Evolutionary conservation across 495 filamentous ascomycete genomes (phyloP), one percentile per base, ranked within the genome.

Genomic region (Stereocaulon alpinum): DNA sequence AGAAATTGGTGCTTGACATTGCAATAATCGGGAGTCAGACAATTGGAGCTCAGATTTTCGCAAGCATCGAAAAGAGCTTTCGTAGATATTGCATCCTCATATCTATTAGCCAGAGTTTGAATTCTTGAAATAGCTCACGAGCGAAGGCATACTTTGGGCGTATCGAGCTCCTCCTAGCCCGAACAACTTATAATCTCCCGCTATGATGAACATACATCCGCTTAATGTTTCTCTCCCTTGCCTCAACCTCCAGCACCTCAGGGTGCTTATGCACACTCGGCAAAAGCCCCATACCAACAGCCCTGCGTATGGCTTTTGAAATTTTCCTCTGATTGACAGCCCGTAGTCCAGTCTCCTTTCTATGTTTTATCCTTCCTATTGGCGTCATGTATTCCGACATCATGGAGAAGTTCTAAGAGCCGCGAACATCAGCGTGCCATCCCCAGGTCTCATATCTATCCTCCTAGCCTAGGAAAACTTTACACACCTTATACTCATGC

Each of bases 181-280:
- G 34, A 37, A 11, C 34, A 37, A 9, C 34, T 37, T 37, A 37
- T 37, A 9, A 37, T 37, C 34, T 37, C 12, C 4, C 34, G 12
- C 0, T 6, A 1, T 12, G 11, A n/a, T 22, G 29, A 18, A 37
- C 48, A 52, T n/a, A 24, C 40, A 55, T 53, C 45, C 41, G 34
- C 54, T 40, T 50, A 32, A 7, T 18, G n/a, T 29, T 45, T 6
- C 27, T 55, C 14, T 24, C 20, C 54, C 30, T 40, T 18, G 69
- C 63, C 55, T 78, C 74, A 17, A 63, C 60, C 14, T 75, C 75
- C 67, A 98, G 68, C 30, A 96, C 76, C 71, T 96, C 89, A n/a
- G 93, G 93, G 73, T 98, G 94, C 61, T 76, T 72, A 77, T 98
- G 90, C 56, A 94, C 87, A 71, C 86, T 90, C 11, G 93, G 94